A percentile compares a stretch with the other conserved stretches of the same genome.
These are phyloP conservation scores for Mycosphaerella arachidis DNA, from an alignment of 2,329 filamentous ascomycete genomes.

Conservation along the genomic window DNA sequence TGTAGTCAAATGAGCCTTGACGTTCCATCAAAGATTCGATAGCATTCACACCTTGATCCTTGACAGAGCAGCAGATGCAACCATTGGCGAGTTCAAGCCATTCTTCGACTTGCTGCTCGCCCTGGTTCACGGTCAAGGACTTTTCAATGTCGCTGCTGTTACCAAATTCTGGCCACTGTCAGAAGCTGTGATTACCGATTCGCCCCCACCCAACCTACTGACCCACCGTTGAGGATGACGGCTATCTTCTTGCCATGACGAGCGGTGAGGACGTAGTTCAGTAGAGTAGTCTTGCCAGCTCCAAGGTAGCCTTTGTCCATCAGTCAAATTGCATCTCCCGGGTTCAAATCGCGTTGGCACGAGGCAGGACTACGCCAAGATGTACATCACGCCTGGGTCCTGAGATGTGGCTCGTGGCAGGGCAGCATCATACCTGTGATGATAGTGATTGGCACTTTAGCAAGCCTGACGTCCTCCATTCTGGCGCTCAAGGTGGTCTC, in stretches of 20 bases:
- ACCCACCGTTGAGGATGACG: conserved; percentile 84
- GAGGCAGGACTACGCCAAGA: background rate
- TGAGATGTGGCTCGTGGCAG: background rate
- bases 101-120: conserved; percentile 73
- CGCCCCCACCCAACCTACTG: background rate
- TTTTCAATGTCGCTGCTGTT: conserved; percentile 85
- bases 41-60: conserved; percentile 90
- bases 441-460: conserved; percentile 79
- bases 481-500: conserved; percentile 34
- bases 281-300: conserved; percentile 87
- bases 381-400: background rate
- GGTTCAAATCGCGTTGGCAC: background rate
- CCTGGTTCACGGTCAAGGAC: conserved; percentile 80
- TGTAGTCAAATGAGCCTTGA: conserved; percentile 92
- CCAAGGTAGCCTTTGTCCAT: conserved; percentile 72
- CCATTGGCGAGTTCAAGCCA: conserved; percentile 96
- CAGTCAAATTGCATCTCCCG: background rate
- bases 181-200: background rate
- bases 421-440: conserved; percentile 60
- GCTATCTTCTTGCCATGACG: conserved; percentile 97
- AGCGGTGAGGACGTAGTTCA: conserved; percentile 94
- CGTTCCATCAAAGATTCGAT: conserved; percentile 95
- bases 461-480: conserved; percentile 47
- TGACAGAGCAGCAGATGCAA: conserved; percentile 96
- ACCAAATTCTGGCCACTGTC: conserved; percentile 33